phyloP scores from a whole-genome alignment of 75 land plant species.

The Selaginella moellendorffii region DNA sequence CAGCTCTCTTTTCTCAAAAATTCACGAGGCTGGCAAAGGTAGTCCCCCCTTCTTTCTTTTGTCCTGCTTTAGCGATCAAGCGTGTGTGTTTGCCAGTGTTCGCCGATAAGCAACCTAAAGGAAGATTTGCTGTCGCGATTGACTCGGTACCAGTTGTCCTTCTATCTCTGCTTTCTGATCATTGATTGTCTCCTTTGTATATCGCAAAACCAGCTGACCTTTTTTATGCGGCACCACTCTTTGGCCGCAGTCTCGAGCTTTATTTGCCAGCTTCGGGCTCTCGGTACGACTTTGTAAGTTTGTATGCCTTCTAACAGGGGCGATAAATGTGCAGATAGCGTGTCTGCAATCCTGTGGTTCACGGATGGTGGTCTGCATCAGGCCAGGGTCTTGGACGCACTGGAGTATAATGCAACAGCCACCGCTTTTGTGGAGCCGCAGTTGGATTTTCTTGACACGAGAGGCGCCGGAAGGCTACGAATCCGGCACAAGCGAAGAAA shows the following conservation, averaged over 20 bases:
- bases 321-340: conserved; percentile 14
- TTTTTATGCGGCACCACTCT: conserved; percentile 48
- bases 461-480: conserved; percentile 30
- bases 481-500: conserved; percentile 53
- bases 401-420: conserved; percentile 63
- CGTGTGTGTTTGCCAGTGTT: conserved; percentile 19
- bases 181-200: neutral
- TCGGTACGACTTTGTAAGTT: conserved; percentile 29
- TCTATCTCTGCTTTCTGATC: neutral
- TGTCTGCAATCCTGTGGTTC: conserved; percentile 56
- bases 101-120: conserved; percentile 21
- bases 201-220: conserved; percentile 45
- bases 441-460: neutral
- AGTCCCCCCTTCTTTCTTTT: no score
- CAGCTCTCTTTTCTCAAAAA: neutral
- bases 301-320: neutral
- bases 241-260: conserved; percentile 38
- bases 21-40: neutral
- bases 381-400: conserved; percentile 18
- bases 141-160: conserved; percentile 47
- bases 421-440: conserved; percentile 36
- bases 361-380: conserved; percentile 67
- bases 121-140: conserved; percentile 43
- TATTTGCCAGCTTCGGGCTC: conserved; percentile 45
- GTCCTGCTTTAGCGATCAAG: neutral